These are phyloP conservation scores for Neurospora crassa DNA, from an alignment of 2,329 filamentous ascomycete species.

Conservation along the genomic window DNA sequence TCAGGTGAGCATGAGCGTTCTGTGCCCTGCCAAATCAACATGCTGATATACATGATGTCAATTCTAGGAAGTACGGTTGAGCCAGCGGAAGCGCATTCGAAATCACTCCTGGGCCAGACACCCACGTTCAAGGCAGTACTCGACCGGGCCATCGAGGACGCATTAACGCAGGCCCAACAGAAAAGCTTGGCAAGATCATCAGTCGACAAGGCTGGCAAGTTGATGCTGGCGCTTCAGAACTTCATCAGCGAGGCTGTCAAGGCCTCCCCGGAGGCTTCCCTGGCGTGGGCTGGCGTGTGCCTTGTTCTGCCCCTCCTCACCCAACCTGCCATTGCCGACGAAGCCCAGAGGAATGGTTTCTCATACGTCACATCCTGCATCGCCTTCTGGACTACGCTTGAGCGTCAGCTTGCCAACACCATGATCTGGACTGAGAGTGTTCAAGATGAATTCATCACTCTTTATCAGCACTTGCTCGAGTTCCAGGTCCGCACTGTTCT, in stretches of 20 bases:
- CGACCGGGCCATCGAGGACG: conserved; percentile 10
- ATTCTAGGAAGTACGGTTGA: neutral
- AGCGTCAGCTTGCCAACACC: conserved; percentile 9
- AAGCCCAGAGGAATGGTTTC: conserved; percentile 25
- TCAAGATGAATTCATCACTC: conserved; percentile 10
- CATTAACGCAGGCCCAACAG: conserved; percentile 12
- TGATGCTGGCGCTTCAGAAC: conserved; percentile 17
- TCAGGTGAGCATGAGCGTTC: neutral
- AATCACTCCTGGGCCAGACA: neutral
- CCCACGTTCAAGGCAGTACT: conserved; percentile 1
- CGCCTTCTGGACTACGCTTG: conserved; percentile 23
- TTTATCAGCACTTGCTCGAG: conserved; percentile 25
- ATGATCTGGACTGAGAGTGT: neutral
- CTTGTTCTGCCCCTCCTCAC: conserved; percentile 26
- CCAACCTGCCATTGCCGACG: conserved; percentile 19
- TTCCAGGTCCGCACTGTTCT: conserved; percentile 27
- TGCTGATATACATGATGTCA: neutral
- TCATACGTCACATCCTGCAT: conserved; percentile 25
- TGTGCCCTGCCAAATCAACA: neutral
- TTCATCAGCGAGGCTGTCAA: conserved; percentile 21
- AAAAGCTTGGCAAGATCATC: conserved; percentile 13
- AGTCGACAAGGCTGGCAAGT: conserved; percentile 14
- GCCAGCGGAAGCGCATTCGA: fast-evolving
- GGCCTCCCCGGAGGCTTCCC: conserved; percentile 22
- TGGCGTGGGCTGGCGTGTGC: conserved; percentile 27